These are phyloP conservation scores for Lentinula detonsa DNA, from an alignment of 768 basidiomycete genomes.

Conservation along the genomic window DNA sequence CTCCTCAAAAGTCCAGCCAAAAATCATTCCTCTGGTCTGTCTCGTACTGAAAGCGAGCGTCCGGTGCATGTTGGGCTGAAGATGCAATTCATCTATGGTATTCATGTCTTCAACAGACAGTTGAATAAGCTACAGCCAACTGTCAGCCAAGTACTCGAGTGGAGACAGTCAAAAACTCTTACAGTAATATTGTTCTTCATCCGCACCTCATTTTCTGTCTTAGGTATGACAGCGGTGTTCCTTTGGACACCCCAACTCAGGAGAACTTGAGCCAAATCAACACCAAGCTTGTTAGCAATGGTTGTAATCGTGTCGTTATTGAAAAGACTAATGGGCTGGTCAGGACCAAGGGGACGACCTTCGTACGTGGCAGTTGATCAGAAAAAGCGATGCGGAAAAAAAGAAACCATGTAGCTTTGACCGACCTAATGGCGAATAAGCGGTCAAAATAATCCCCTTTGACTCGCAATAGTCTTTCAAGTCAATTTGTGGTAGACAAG, in stretches of 20 bases:
- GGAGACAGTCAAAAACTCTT: conserved; percentile 21
- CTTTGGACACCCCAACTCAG: conserved; percentile 63
- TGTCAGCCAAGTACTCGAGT: conserved; percentile 10
- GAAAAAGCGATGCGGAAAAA: neutral
- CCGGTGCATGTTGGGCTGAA: conserved; percentile 32
- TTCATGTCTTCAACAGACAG: conserved; percentile 32
- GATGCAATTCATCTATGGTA: conserved; percentile 33
- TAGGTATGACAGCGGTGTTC: conserved; percentile 56
- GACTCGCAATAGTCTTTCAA: conserved; percentile 41
- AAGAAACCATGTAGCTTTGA: neutral
- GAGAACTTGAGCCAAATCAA: conserved; percentile 45
- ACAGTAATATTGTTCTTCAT: conserved; percentile 43
- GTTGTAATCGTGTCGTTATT: conserved; percentile 23
- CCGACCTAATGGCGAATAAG: conserved; percentile 40
- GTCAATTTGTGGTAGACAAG: conserved; percentile 46
- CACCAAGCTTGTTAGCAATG: conserved; percentile 27
- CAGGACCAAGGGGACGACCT: conserved; percentile 9
- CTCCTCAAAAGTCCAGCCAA: conserved; percentile 40
- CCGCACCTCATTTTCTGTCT: conserved; percentile 43
- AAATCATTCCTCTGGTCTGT: conserved; percentile 22
- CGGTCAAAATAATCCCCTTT: conserved; percentile 44
- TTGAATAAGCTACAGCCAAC: conserved; percentile 23
- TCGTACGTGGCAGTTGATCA: neutral
- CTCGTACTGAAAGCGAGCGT: conserved; percentile 19
- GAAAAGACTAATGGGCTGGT: conserved; percentile 21